A percentile compares a stretch with the other conserved stretches of the same genome.
Evolutionary conservation across 179 eudicot genomes (phyloP).

Genomic region (Pouteria campechiana): DNA sequence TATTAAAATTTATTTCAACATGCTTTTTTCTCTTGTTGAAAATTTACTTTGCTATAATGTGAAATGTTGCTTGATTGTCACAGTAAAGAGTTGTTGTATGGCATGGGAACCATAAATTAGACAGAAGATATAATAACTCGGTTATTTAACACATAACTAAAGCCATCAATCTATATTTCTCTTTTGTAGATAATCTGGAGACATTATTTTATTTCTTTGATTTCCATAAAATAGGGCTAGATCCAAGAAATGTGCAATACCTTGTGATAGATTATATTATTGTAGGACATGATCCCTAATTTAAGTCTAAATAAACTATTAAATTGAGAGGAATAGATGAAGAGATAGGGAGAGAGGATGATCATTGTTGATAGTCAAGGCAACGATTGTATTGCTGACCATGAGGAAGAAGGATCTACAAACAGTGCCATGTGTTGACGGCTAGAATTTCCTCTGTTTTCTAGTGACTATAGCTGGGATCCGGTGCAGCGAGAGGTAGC

Average conservation of each 20-base stretch:
- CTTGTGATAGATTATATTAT: not conserved
- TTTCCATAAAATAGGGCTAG: not conserved
- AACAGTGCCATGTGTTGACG: too few species aligned
- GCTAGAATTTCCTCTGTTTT: too few species aligned
- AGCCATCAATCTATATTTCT: not conserved
- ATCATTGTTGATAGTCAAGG: too few species aligned
- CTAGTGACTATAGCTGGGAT: too few species aligned
- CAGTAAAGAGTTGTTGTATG: not conserved
- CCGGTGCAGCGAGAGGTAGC: too few species aligned
- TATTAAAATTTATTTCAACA: not conserved
- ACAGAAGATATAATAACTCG: not conserved
- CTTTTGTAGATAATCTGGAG: not conserved
- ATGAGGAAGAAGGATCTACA: too few species aligned
- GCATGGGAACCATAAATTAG: not conserved
- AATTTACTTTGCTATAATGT: not conserved
- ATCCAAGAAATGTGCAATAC: not conserved
- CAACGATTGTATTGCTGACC: too few species aligned
- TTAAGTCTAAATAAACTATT: not conserved
- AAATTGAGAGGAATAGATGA: too few species aligned
- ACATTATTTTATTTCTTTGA: not conserved
- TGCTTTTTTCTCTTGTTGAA: slow-evolving; percentile 6
- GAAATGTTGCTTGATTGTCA: not conserved
- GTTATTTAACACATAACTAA: not conserved
- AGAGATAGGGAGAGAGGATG: not conserved
- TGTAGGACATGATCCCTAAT: not conserved